phyloP scores from a whole-genome alignment of 768 basidiomycete species.

The Phylloporus scabripes region DNA sequence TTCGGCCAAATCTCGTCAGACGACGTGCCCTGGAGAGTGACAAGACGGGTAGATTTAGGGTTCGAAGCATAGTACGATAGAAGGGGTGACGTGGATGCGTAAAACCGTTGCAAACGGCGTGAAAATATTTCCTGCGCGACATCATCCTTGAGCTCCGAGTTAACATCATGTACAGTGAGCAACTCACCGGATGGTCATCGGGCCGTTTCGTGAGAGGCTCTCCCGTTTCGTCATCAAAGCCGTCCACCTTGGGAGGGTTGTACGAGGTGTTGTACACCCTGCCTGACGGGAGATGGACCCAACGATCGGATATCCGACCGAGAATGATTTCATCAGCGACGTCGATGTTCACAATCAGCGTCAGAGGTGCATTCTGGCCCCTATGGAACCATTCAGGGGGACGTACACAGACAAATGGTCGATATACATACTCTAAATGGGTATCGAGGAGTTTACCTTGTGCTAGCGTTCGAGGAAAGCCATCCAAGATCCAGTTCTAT shows the following conservation, averaged over 20 bases:
- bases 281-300: slow-evolving; percentile 84
- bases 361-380: slow-evolving; percentile 58
- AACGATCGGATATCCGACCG: slow-evolving; percentile 82
- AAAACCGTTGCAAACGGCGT: slow-evolving; percentile 71
- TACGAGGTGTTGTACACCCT: slow-evolving; percentile 88
- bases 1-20: slow-evolving; percentile 91
- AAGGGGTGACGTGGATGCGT: slow-evolving; percentile 76
- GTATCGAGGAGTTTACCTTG: slow-evolving; percentile 77
- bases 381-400: slow-evolving; percentile 32
- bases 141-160: slow-evolving; percentile 5
- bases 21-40: slow-evolving; percentile 63
- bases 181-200: slow-evolving; percentile 81
- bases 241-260: slow-evolving; percentile 74
- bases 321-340: slow-evolving; percentile 87
- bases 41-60: slow-evolving; percentile 40
- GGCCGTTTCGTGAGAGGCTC: slow-evolving; percentile 84
- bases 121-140: slow-evolving; percentile 64
- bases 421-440: slow-evolving; percentile 54
- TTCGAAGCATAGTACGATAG: slow-evolving; percentile 57
- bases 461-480: slow-evolving; percentile 85
- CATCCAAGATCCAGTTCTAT: slow-evolving; percentile 90
- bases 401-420: neutral
- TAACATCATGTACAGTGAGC: neutral
- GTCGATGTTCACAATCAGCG: slow-evolving; percentile 78
- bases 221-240: slow-evolving; percentile 81